A percentile compares a stretch with the other conserved stretches of the same genome.
Conservation (phyloP, 2,329 filamentous ascomycete species). For the Rhinocladiella similis region DNA sequence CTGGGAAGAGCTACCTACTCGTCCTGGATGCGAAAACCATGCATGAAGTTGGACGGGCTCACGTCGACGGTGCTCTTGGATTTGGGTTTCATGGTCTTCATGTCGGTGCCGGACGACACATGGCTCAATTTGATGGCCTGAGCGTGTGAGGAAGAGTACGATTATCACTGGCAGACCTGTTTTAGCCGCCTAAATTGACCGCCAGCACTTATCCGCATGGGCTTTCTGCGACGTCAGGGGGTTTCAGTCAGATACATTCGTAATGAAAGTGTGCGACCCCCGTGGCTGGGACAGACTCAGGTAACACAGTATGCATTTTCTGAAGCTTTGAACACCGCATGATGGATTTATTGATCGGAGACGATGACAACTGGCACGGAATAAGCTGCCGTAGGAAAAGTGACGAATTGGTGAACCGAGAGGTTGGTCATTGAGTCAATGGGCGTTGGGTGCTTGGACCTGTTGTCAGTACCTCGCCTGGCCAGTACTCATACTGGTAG, state of each 20-base stretch:
- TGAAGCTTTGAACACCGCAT: not conserved
- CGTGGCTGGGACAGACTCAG: too few species aligned
- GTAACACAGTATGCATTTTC: not conserved
- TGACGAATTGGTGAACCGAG: not conserved
- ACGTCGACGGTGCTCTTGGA: conserved; percentile 49
- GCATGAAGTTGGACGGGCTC: conserved; percentile 52
- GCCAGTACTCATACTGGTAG: too few species aligned
- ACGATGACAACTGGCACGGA: not conserved
- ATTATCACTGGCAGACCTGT: too few species aligned
- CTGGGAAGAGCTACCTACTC: conserved; percentile 54
- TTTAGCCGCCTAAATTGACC: too few species aligned
- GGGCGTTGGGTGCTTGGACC: too few species aligned
- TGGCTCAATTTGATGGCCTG: conserved; percentile 13
- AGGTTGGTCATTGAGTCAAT: not conserved
- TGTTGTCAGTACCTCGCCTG: too few species aligned
- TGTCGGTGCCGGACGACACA: conserved; percentile 4
- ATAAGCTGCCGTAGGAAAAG: not conserved
- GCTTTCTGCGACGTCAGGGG: too few species aligned
- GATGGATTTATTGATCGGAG: not conserved
- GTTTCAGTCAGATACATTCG: not conserved
- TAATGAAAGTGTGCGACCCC: not conserved
- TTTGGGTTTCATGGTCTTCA: conserved; percentile 55
- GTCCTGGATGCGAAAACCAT: conserved; percentile 52
- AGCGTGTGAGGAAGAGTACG: conserved; percentile 8
- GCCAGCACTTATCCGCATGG: too few species aligned